phyloP scores from a whole-genome alignment of 2,329 filamentous ascomycete genomes.

The Talaromyces sp. region DNA sequence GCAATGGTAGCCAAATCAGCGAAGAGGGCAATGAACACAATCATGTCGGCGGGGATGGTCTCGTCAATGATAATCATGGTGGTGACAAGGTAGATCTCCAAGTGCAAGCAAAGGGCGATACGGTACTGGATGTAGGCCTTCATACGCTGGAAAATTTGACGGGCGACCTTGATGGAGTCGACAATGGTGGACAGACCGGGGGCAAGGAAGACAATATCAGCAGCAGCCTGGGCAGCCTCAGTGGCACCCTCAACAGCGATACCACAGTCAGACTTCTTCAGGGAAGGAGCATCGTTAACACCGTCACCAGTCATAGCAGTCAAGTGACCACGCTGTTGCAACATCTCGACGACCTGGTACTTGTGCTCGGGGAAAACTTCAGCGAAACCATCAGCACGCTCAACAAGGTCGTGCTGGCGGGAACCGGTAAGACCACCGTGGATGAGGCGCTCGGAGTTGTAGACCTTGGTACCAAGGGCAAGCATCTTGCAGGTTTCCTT shows the following conservation, averaged over 20 bases:
- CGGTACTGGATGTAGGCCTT: constrained; percentile 68
- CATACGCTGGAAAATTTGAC: constrained; percentile 68
- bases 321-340: constrained; percentile 61
- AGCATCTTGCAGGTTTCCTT: constrained; percentile 75
- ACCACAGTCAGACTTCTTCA: constrained; percentile 65
- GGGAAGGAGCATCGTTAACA: constrained; percentile 63
- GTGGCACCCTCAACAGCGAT: constrained; percentile 63
- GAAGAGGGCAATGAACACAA: constrained; percentile 69
- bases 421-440: constrained; percentile 63
- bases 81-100: constrained; percentile 65
- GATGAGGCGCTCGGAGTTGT: constrained; percentile 68
- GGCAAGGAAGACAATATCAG: constrained; percentile 64
- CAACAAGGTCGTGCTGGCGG: constrained; percentile 65
- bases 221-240: constrained; percentile 61
- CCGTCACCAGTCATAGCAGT: constrained; percentile 67
- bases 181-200: constrained; percentile 64
- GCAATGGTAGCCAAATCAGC: constrained; percentile 69
- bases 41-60: constrained; percentile 61
- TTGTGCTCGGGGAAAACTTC: constrained; percentile 67
- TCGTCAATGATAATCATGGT: constrained; percentile 72
- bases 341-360: constrained; percentile 65
- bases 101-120: constrained; percentile 63
- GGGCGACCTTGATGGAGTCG: constrained; percentile 61
- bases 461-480: constrained; percentile 67
- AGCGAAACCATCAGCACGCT: constrained; percentile 63